Conservation (phyloP, 257 asterid genomes). For the Nicotiana undulata region DNA sequence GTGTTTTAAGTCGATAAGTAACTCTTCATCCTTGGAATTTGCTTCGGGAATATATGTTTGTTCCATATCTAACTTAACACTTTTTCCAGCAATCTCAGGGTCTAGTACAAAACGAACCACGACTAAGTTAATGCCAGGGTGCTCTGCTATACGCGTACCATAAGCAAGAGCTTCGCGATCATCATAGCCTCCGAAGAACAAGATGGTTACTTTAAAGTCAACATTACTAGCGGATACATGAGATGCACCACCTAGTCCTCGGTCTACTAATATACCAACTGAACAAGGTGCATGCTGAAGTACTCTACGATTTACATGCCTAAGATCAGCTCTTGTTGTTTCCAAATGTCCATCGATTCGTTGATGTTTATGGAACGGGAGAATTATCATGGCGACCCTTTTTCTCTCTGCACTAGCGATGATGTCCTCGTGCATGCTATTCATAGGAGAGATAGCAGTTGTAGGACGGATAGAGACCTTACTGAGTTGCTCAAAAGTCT, state of each 20-base stretch:
- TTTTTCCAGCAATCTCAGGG: constrained; percentile 17
- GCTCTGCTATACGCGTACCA: constrained; percentile 52
- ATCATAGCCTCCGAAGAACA: constrained; percentile 56
- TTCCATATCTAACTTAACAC: constrained; percentile 13
- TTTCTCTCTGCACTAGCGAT: constrained; percentile 30
- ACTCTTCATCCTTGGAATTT: constrained; percentile 22
- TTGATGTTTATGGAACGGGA: constrained; percentile 51
- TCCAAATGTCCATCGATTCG: constrained; percentile 42
- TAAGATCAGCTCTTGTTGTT: constrained; percentile 30
- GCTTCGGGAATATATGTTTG: neutral
- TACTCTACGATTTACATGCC: constrained; percentile 32
- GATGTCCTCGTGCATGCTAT: constrained; percentile 48
- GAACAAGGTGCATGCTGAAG: constrained; percentile 41
- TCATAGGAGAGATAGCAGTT: constrained; percentile 42
- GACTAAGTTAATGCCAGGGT: constrained; percentile 35
- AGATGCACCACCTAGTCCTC: constrained; percentile 45
- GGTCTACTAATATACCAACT: constrained; percentile 41
- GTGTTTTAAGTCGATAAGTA: constrained; percentile 20
- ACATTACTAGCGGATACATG: constrained; percentile 49
- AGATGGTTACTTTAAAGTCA: constrained; percentile 21
- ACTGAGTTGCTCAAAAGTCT: constrained; percentile 42
- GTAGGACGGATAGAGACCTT: constrained; percentile 44
- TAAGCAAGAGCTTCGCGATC: constrained; percentile 52
- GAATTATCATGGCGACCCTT: constrained; percentile 25
- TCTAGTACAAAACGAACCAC: constrained; percentile 32